These are phyloP conservation scores for Curvularia lunata DNA, from an alignment of 2,329 filamentous ascomycete genomes.

Conservation along the genomic window DNA sequence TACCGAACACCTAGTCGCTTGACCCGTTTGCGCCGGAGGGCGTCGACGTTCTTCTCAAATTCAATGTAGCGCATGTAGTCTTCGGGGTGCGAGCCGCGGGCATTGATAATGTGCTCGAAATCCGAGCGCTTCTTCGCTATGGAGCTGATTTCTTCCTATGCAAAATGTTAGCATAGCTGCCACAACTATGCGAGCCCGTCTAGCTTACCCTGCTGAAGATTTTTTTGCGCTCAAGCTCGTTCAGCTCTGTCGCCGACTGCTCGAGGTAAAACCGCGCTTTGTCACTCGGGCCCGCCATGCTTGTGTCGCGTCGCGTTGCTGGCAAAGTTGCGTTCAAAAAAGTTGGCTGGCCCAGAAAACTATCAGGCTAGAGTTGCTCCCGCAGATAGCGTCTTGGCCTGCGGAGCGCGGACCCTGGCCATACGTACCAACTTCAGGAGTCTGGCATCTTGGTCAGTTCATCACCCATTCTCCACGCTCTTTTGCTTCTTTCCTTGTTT, in stretches of 20 bases:
- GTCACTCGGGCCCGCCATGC: constrained; percentile 84
- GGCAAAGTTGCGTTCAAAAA: constrained; percentile 26
- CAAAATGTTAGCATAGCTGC: constrained; percentile 12
- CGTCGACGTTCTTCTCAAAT: constrained; percentile 71
- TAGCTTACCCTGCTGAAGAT: constrained; percentile 77
- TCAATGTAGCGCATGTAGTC: constrained; percentile 87
- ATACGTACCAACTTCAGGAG: constrained; percentile 38
- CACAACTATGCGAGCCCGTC: not conserved
- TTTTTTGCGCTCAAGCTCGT: constrained; percentile 88
- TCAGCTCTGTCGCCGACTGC: constrained; percentile 87
- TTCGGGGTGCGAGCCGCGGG: constrained; percentile 71
- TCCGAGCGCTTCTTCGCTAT: constrained; percentile 91
- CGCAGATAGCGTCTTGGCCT: constrained; percentile 32
- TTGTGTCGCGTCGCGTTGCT: constrained; percentile 26
- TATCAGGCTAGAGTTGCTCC: constrained; percentile 27
- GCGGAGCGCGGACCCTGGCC: constrained; percentile 29
- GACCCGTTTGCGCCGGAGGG: constrained; percentile 80
- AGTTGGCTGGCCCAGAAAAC: constrained; percentile 25
- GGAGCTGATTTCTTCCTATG: constrained; percentile 82
- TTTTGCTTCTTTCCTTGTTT: constrained; percentile 34
- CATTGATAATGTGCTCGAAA: constrained; percentile 89
- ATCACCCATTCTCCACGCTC: constrained; percentile 35
- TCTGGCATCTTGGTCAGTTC: constrained; percentile 24
- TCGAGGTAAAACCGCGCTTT: constrained; percentile 96
- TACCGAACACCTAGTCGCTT: constrained; percentile 79